Evolutionary conservation across 768 basidiomycete genomes (phyloP).

Genomic region (Podaxis rugospora): DNA sequence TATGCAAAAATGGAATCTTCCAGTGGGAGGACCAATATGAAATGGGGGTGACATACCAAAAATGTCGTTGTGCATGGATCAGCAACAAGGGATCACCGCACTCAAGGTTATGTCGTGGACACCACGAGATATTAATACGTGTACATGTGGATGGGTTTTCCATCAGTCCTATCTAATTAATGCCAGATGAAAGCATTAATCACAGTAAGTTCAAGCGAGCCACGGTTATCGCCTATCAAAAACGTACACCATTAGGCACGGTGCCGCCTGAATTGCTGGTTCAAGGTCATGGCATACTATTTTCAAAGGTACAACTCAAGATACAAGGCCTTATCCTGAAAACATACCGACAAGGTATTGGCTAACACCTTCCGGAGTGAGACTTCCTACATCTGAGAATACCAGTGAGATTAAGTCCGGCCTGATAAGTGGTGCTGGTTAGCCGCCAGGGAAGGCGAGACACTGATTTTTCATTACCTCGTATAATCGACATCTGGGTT

Average conservation of each 20-base stretch:
- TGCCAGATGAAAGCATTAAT: background rate
- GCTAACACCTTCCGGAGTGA: constrained; percentile 91
- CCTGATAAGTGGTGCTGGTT: constrained; percentile 32
- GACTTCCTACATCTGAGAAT: constrained; percentile 89
- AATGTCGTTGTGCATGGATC: background rate
- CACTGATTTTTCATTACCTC: constrained; percentile 39
- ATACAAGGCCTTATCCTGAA: constrained; percentile 44
- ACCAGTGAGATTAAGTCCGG: constrained; percentile 93
- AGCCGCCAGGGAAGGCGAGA: constrained; percentile 5
- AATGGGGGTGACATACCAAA: background rate
- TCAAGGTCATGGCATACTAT: background rate
- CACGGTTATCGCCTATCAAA: constrained; percentile 4
- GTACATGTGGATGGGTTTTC: constrained; percentile 6
- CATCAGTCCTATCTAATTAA: constrained; percentile 8
- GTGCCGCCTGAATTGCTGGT: background rate
- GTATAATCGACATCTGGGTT: constrained; percentile 95
- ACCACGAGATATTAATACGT: constrained; percentile 10
- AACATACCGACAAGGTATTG: constrained; percentile 96
- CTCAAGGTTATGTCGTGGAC: constrained; percentile 6
- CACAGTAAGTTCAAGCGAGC: background rate
- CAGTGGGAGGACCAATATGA: background rate
- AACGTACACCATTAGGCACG: background rate
- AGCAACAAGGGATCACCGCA: background rate
- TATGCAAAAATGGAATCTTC: background rate
- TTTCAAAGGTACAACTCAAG: background rate